These are phyloP conservation scores for Mesotaenium endlicherianum DNA, from an alignment of 139 green algal species.

Conservation along the genomic window DNA sequence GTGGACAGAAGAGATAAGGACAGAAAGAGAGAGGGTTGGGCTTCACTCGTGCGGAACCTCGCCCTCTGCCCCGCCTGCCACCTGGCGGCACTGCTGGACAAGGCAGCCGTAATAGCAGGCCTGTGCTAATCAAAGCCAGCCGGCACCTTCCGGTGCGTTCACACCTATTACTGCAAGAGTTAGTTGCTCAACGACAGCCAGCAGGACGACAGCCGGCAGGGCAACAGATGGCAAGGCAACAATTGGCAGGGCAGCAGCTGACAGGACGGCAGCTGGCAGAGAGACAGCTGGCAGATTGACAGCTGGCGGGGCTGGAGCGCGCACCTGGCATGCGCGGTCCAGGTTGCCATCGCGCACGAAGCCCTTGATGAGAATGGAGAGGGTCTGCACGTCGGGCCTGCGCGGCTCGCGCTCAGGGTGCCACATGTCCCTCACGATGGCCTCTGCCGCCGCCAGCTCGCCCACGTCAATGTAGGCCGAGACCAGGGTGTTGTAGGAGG, in stretches of 20 bases:
- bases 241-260: neutral
- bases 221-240: neutral
- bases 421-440: conserved; percentile 14
- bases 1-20: neutral
- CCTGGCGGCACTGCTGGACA: no score
- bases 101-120: no score
- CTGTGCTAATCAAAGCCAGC: no score
- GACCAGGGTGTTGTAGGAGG: conserved; percentile 34
- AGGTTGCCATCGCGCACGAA: neutral
- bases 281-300: neutral
- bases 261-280: no score
- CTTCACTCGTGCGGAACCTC: no score
- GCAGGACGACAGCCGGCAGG: no score
- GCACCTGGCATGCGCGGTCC: neutral
- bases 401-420: neutral
- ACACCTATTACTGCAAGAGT: no score
- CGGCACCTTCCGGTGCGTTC: no score
- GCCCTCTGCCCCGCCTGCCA: no score
- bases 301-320: neutral
- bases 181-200: no score
- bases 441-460: conserved; percentile 14
- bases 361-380: conserved; percentile 32
- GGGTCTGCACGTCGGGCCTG: neutral
- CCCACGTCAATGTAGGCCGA: neutral
- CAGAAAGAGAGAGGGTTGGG: neutral